These are phyloP conservation scores for Tricholoma hemisulphureum DNA, from an alignment of 768 basidiomycete species.

Conservation along the genomic window DNA sequence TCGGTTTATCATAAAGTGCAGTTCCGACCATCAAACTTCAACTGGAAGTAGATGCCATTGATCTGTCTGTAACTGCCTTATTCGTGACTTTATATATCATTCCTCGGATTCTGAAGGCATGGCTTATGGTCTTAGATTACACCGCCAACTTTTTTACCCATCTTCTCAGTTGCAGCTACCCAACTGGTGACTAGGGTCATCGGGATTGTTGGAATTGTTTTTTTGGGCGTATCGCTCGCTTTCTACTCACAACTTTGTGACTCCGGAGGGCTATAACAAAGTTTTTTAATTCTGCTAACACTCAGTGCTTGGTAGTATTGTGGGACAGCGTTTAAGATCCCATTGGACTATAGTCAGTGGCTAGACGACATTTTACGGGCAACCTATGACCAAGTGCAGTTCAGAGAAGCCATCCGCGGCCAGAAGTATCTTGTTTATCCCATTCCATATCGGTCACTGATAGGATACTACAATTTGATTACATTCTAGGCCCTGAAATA, in stretches of 20 bases:
- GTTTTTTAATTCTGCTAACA: background rate
- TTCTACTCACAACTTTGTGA: slow-evolving; percentile 8
- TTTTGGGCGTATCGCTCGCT: slow-evolving; percentile 14
- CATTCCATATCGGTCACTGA: background rate
- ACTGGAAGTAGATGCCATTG: too few species aligned
- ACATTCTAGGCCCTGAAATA: slow-evolving; percentile 37
- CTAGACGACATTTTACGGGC: slow-evolving; percentile 36
- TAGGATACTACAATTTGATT: slow-evolving; percentile 36
- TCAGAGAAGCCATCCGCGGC: slow-evolving; percentile 9
- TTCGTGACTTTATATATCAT: background rate
- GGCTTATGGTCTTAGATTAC: too few species aligned
- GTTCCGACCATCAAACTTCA: too few species aligned
- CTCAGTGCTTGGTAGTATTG: slow-evolving; percentile 9
- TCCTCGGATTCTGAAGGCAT: background rate
- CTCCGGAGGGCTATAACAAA: slow-evolving; percentile 18
- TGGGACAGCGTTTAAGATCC: slow-evolving; percentile 22
- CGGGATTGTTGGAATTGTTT: slow-evolving; percentile 15
- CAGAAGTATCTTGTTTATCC: background rate
- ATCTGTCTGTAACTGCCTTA: background rate
- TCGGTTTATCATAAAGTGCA: too few species aligned
- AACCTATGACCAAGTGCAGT: slow-evolving; percentile 26
- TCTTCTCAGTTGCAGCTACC: slow-evolving; percentile 9
- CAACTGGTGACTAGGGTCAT: slow-evolving; percentile 17
- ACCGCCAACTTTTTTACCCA: too few species aligned
- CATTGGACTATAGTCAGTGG: slow-evolving; percentile 27